Evolutionary conservation across 2,329 filamentous ascomycete genomes (phyloP), one percentile per base, ranked within the genome.

Genomic region (Chaetomium olivaceum): DNA sequence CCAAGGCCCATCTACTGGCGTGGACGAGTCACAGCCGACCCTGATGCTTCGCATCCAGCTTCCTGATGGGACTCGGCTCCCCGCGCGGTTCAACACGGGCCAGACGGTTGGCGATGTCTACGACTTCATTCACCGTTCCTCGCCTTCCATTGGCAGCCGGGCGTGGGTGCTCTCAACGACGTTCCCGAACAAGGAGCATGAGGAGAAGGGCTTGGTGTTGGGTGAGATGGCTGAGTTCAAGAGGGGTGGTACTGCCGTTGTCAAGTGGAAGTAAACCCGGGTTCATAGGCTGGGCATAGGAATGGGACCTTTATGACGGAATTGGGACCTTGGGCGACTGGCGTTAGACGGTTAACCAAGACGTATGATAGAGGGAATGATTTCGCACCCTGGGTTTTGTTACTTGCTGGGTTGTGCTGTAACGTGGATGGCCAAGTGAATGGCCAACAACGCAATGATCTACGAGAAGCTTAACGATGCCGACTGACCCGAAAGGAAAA

Each of bases 101-200:
- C 89, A 92, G 71, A 95, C 91, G 0, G 79, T 96, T 56, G 89
- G 87, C 19, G 89, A 94, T 70, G 84, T 96, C 9, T 94, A 95
- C 76, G 80, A 82, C 9, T 94, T 94, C 72, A 86, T 94, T 67
- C 80, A 85, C 65, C 82, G 84, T n/a, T 84, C 90, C 0, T 88
- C 85, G 29, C 76, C 87, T 0, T 83, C 82, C 7, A 84, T 85
- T 58, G 79, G 80, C 33, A 74, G 77, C 48, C 83, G 91, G n/a
- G 72, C 82, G 4, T 95, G 90, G 82, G 89, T 91, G 2, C 80
- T 96, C 52, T 90, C 89, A 69, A 95, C 91, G 0, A 94, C 91
- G 0, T 95, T 95, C 77, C 91, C 91, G 4, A 92, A 87, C 73
- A 93, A 92, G 78, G 90, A 94, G 62, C 85, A 94, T 69, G 88